phyloP scores from a whole-genome alignment of 1,284 basidiomycete species.

The Meira miltonrushii region DNA sequence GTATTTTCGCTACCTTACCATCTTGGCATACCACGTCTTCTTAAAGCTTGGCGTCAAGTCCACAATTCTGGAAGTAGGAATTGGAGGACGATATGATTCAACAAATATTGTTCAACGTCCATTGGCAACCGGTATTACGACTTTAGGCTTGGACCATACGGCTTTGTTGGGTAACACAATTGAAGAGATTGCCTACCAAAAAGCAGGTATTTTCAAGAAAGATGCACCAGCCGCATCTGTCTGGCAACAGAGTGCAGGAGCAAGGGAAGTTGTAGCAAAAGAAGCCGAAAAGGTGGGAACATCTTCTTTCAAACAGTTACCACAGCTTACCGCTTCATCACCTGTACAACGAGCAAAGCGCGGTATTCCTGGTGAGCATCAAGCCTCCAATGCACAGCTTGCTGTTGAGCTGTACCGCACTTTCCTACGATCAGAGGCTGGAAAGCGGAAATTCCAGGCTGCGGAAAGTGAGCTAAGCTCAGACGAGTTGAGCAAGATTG shows the following conservation, averaged over 20 bases:
- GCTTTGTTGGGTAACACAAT: conserved; percentile 83
- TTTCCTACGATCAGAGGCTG: conserved; percentile 61
- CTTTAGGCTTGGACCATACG: conserved; percentile 91
- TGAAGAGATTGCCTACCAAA: conserved; percentile 85
- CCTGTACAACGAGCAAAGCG: conserved; percentile 15
- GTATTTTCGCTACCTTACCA: conserved; percentile 90
- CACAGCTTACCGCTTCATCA: background rate
- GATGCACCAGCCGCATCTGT: conserved; percentile 81
- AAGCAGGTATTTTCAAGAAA: conserved; percentile 92
- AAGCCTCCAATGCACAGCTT: conserved; percentile 81
- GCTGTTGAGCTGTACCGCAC: conserved; percentile 70
- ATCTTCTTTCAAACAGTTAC: conserved; percentile 59
- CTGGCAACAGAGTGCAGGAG: conserved; percentile 71
- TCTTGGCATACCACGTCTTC: conserved; percentile 89
- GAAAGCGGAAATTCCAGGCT: conserved; percentile 19
- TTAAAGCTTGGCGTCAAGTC: conserved; percentile 69
- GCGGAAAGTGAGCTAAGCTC: background rate
- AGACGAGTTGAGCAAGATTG: background rate
- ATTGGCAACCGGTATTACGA: conserved; percentile 79
- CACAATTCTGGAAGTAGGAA: conserved; percentile 91
- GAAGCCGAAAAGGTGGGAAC: conserved; percentile 65
- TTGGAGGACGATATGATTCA: conserved; percentile 89
- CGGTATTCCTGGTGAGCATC: conserved; percentile 85
- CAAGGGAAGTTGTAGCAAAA: conserved; percentile 63
- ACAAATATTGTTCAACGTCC: conserved; percentile 93